Evolutionary conservation across 148 eudicot species (phyloP), one percentile per base, ranked within the genome.

Genomic region (Rheum nobile): DNA sequence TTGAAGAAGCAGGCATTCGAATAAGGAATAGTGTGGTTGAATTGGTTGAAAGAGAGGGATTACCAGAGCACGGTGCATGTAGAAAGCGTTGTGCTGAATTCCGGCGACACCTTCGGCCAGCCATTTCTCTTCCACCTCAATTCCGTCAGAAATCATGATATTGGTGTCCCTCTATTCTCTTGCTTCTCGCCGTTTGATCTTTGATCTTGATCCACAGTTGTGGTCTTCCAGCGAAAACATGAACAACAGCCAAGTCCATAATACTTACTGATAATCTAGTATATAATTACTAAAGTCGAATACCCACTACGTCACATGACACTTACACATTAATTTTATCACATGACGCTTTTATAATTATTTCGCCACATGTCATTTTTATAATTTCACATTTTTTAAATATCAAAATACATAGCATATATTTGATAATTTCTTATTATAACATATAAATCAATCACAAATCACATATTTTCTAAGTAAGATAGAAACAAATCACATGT

Each of bases 101-200:
- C 88, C 90, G 41, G 97, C 99, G 83, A 95, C 90, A 71, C 91
- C 99, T 81, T 91, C 97, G 14, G 97, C 99, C 37, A 95, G 89
- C 99, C 97, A 95, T 85, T 91, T 95, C 82, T 95, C 99, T 86
- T 95, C 99, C 83, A 91, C 96, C 0, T 91, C 97, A 42, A 87
- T 73, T 42, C 88, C 97, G 52, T 84, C 85, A 0, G 79, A 38
- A 29, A 79, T 76, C 83, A 91, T 82, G 83, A 41, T 71, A 12
- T 4, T 13, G 21, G 77, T 77, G 71, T 73, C 82, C 76, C 78
- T 71, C 48, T 71, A 24, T 39, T 26, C 34, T 74, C 39, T 37
- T 28, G 69, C 28, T 14, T 59, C 50, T 38, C 32, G 43, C 48
- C 12, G 39, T 5, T 38, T 57, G 32, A n/a, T 46, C 74, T 72